Percentiles rank a stretch among this genome's conserved stretches.
Evolutionary conservation across 768 basidiomycete genomes (phyloP).

Genomic region (Macrolepiota fuliginosa): DNA sequence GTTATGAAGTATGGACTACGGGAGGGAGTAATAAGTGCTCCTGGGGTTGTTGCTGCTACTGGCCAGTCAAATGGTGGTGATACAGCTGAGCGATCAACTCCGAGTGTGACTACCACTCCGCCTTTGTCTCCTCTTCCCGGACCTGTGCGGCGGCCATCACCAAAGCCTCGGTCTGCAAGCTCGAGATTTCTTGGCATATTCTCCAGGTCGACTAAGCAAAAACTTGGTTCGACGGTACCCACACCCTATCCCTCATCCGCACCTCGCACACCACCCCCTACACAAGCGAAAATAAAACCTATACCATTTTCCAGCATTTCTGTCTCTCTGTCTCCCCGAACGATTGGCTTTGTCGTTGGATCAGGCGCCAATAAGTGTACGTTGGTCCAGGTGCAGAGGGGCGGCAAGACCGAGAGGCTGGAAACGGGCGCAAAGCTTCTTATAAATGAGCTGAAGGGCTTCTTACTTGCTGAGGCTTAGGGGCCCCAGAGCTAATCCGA

Average conservation of each 20-base stretch:
- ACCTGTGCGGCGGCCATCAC: not conserved
- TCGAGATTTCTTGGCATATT: constrained; percentile 16
- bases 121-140: constrained; percentile 2
- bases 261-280: not conserved
- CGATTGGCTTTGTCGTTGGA: constrained; percentile 30
- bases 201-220: constrained; percentile 10
- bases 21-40: constrained; percentile 36
- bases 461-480: constrained; percentile 26
- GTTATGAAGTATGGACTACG: constrained; percentile 42
- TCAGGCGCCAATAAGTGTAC: constrained; percentile 40
- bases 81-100: constrained; percentile 2
- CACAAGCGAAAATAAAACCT: constrained; percentile 13
- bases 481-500: too few relatives aligned
- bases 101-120: not conserved
- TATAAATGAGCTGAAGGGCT: constrained; percentile 43
- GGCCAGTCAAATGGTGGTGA: constrained; percentile 2
- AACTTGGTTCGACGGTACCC: not conserved
- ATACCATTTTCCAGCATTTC: constrained; percentile 36
- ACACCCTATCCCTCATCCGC: not conserved
- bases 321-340: constrained; percentile 41
- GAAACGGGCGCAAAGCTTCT: constrained; percentile 55
- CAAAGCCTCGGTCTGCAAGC: not conserved
- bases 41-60: too few relatives aligned
- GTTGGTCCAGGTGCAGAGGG: constrained; percentile 50
- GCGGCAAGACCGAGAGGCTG: constrained; percentile 47